These are phyloP conservation scores for Magnusiomyces suaveolens DNA, from an alignment of 1,139 yeast species.

Conservation along the genomic window DNA sequence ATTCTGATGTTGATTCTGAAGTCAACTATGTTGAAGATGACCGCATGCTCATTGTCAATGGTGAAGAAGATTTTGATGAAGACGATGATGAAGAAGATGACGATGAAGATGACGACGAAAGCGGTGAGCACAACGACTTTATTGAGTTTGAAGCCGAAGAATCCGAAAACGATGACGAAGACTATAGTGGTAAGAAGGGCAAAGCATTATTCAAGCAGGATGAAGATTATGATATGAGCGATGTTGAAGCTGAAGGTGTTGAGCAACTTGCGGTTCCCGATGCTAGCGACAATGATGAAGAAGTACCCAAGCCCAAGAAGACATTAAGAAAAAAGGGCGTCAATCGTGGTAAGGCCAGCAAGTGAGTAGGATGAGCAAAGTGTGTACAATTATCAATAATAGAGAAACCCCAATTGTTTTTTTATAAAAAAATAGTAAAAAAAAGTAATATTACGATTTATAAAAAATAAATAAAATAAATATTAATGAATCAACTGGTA, in stretches of 20 bases:
- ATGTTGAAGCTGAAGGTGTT: conserved; percentile 7
- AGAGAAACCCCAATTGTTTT: no score
- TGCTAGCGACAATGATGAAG: not conserved
- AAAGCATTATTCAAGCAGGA: conserved; percentile 6
- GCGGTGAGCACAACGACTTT: conserved; percentile 17
- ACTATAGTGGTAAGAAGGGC: conserved; percentile 9
- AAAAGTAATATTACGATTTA: no score
- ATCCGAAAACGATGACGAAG: conserved; percentile 22
- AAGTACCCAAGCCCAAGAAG: not conserved
- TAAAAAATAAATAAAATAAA: no score
- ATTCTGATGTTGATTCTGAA: conserved; percentile 33
- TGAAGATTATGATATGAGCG: conserved; percentile 12
- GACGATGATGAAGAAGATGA: conserved; percentile 29
- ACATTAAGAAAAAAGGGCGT: not conserved
- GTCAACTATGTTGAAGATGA: conserved; percentile 44
- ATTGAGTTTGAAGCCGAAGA: conserved; percentile 22
- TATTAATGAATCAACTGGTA: no score
- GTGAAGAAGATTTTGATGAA: conserved; percentile 35
- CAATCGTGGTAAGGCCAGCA: not conserved
- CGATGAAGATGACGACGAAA: conserved; percentile 25
- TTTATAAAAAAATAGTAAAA: no score
- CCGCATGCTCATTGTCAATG: conserved; percentile 38
- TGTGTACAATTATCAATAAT: no score
- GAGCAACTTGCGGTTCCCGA: not conserved
- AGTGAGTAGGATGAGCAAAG: no score